Base-by-base conservation (phyloP, 495 filamentous ascomycete species). In the Xanthoparmelia taractica region DNA sequence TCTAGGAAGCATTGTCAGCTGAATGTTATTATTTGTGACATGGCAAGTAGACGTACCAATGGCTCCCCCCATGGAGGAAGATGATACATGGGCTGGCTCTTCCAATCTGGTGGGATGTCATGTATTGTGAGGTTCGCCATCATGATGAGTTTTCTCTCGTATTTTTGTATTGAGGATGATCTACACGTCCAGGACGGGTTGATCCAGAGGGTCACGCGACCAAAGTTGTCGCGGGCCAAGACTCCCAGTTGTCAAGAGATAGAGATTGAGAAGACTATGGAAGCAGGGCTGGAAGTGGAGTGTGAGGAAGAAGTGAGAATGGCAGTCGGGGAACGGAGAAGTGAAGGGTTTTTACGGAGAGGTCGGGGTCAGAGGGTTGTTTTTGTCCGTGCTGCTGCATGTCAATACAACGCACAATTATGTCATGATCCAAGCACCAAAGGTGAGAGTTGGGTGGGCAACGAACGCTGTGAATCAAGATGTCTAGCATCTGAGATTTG, bases 31-130 rank as follows among this genome's bases (percentile, higher is more conserved):
- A 34, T 33, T n/a, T 40, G 31, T 36, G 34, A 43, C 25, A 40
- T 4, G 47, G 63, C 29, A 54, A 54, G 5, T 52, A 33, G 37
- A 72, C 80, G 67, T 70, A 85, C 83, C 38, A 86, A 72, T 56
- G 84, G 84, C 63, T 87, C 84, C 29, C 75, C 77, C 84, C 84
- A 87, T 70, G 72, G 45, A 8, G 70, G 70, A 34, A 72, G 68
- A 41, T 72, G 68, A 45, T 50, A 72, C 68, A 70, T 72, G 25
- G 70, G 70, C 40, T 68, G 43, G 61, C 70, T 72, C 55, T 70
- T 72, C 70, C 70, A 72, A 63, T 68, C 60, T 36, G 70, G 70
- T 43, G 70, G 70, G 7, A 41, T 41, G 15, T 69, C 61, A n/a
- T n/a, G 40, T 47, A 72, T 64, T n/a, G 66, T 72, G 37, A 72